Evolutionary conservation across 768 basidiomycete species (phyloP).

Genomic region (Baorangia bicolor): DNA sequence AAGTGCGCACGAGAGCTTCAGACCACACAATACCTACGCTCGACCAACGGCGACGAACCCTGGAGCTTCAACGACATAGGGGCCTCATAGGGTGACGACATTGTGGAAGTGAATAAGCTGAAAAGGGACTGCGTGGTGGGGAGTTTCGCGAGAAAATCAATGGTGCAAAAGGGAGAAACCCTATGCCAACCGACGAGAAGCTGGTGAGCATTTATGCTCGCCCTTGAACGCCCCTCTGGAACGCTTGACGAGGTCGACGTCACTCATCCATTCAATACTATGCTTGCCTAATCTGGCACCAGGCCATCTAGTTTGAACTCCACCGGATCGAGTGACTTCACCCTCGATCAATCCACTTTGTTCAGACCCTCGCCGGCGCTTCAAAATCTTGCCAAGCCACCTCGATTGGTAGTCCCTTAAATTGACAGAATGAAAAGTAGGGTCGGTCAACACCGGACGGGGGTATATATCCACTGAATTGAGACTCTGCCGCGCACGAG

Average conservation of each 20-base stretch:
- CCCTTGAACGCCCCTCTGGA: conserved; percentile 15
- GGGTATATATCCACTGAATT: conserved; percentile 19
- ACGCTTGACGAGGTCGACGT: conserved; percentile 1
- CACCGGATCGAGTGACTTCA: conserved; percentile 18
- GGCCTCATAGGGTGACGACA: conserved; percentile 4
- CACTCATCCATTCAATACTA: conserved; percentile 2
- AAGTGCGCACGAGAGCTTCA: neutral
- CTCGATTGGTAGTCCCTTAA: conserved; percentile 1
- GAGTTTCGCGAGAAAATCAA: neutral
- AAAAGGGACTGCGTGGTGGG: conserved; percentile 5
- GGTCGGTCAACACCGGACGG: neutral
- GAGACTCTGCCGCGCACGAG: conserved; percentile 3
- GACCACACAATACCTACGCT: neutral
- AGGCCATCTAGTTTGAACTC: neutral
- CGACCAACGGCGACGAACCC: conserved; percentile 21
- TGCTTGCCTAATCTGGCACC: conserved; percentile 4
- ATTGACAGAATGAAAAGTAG: conserved; percentile 2
- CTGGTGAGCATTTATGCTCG: conserved; percentile 8
- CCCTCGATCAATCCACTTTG: neutral
- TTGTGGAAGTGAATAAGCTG: neutral
- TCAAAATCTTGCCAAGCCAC: conserved; percentile 3
- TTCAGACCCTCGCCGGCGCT: neutral
- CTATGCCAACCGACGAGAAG: neutral
- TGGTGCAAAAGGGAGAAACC: neutral
- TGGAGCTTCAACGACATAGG: conserved; percentile 25